Percentiles rank a stretch among this genome's conserved stretches.
These are phyloP conservation scores for Diospyros lotus DNA, from an alignment of 148 eudicot species.

Conservation along the genomic window DNA sequence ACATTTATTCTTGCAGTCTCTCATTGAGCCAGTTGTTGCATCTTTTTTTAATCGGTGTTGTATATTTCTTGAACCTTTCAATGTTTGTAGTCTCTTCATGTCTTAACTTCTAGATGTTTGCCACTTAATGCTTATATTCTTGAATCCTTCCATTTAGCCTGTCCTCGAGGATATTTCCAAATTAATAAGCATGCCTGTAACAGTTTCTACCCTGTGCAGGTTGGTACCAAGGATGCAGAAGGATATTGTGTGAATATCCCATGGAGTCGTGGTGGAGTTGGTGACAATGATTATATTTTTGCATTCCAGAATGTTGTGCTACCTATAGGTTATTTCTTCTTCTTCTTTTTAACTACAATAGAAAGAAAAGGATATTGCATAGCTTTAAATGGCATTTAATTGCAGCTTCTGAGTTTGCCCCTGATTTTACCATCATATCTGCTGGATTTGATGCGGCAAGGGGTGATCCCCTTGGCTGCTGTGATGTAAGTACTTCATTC, in stretches of 20 bases:
- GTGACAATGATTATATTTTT: constrained; percentile 87
- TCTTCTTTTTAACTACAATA: neutral
- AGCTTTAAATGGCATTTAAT: constrained; percentile 5
- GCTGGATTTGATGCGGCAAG: constrained; percentile 99
- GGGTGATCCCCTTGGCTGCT: constrained; percentile 97
- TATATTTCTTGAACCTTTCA: neutral
- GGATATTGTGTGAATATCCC: constrained; percentile 96
- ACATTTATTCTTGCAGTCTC: neutral
- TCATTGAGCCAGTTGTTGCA: neutral
- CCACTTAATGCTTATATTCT: neutral
- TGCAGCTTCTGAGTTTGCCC: constrained; percentile 85
- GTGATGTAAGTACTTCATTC: constrained; percentile 64
- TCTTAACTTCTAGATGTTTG: neutral
- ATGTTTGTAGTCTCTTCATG: neutral
- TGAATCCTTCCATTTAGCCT: neutral
- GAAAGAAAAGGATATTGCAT: neutral
- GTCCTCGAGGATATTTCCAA: neutral
- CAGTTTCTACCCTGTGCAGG: constrained; percentile 41
- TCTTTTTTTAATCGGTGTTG: neutral
- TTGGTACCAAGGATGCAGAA: constrained; percentile 87
- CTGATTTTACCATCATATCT: constrained; percentile 90
- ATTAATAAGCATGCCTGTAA: neutral
- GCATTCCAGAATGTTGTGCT: constrained; percentile 81
- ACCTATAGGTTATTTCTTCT: constrained; percentile 70
- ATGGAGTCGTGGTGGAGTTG: constrained; percentile 89